A percentile compares a stretch with the other conserved stretches of the same genome.
These are phyloP conservation scores for Cladorrhinum samala DNA, from an alignment of 495 filamentous ascomycete species.

Conservation along the genomic window DNA sequence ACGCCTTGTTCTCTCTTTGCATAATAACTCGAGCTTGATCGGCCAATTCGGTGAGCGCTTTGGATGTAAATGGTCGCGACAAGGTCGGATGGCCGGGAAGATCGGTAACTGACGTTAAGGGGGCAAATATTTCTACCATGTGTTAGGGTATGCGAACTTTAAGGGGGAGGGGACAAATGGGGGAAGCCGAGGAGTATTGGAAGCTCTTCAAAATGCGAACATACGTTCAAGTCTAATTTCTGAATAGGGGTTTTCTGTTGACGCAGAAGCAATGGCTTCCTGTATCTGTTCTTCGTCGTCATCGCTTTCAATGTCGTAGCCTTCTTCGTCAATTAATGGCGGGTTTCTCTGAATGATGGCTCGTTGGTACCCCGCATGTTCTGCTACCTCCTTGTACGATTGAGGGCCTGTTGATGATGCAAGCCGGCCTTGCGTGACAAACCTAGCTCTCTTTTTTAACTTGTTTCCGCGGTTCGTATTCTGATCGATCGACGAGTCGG, in stretches of 20 bases:
- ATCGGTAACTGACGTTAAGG: slow-evolving; percentile 79
- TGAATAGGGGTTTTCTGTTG: slow-evolving; percentile 77
- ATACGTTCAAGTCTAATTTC: slow-evolving; percentile 76
- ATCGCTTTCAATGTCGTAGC: slow-evolving; percentile 76
- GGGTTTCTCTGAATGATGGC: slow-evolving; percentile 75
- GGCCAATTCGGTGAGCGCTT: slow-evolving; percentile 73
- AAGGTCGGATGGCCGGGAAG: slow-evolving; percentile 78
- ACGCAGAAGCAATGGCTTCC: slow-evolving; percentile 60
- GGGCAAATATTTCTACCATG: slow-evolving; percentile 69
- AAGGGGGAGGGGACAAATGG: neutral
- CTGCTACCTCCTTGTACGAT: slow-evolving; percentile 85
- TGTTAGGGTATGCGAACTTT: neutral
- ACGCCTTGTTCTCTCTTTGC: slow-evolving; percentile 65
- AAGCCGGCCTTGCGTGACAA: slow-evolving; percentile 70
- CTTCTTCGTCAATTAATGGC: slow-evolving; percentile 74
- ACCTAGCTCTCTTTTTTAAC: slow-evolving; percentile 73
- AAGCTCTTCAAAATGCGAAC: too few relatives aligned
- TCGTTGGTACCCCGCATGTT: slow-evolving; percentile 78
- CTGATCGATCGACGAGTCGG: slow-evolving; percentile 73
- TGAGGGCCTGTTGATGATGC: slow-evolving; percentile 62
- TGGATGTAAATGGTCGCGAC: slow-evolving; percentile 74
- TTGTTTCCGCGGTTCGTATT: slow-evolving; percentile 90
- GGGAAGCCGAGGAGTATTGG: too few relatives aligned
- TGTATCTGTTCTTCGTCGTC: slow-evolving; percentile 60
- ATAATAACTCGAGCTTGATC: slow-evolving; percentile 60